Evolutionary conservation across 768 basidiomycete species (phyloP).

Genomic region (Amanita muscaria): DNA sequence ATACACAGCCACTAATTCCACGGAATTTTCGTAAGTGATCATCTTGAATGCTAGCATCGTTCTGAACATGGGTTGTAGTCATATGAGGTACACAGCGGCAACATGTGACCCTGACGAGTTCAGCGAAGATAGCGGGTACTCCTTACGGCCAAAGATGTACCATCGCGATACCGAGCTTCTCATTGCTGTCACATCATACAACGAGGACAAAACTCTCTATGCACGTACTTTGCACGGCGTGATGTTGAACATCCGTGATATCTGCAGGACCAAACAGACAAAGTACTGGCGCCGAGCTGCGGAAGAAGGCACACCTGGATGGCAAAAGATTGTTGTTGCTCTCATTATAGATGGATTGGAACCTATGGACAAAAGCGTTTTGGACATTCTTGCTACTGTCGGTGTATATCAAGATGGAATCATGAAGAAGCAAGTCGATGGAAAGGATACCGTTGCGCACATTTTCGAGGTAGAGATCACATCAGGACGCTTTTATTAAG

Average conservation of each 20-base stretch:
- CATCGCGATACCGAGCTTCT: slow-evolving; percentile 87
- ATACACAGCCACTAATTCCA: slow-evolving; percentile 63
- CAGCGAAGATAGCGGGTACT: slow-evolving; percentile 68
- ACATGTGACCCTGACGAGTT: slow-evolving; percentile 92
- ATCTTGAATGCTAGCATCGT: neutral
- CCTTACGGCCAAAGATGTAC: slow-evolving; percentile 76
- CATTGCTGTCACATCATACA: slow-evolving; percentile 91
- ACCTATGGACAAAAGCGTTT: slow-evolving; percentile 90
- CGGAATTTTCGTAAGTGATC: slow-evolving; percentile 79
- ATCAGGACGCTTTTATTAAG: too few species aligned
- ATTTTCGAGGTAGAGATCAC: slow-evolving; percentile 72
- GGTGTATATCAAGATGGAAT: slow-evolving; percentile 93
- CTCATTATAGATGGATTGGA: slow-evolving; percentile 91
- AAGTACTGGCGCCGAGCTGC: slow-evolving; percentile 83
- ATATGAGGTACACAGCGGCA: slow-evolving; percentile 92
- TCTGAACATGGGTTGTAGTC: slow-evolving; percentile 29
- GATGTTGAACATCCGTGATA: slow-evolving; percentile 97
- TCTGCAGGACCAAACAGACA: slow-evolving; percentile 91
- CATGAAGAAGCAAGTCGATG: slow-evolving; percentile 89
- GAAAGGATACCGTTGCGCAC: slow-evolving; percentile 84
- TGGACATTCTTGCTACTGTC: slow-evolving; percentile 82
- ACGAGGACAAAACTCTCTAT: slow-evolving; percentile 89
- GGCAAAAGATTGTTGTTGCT: slow-evolving; percentile 88
- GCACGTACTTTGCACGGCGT: slow-evolving; percentile 89
- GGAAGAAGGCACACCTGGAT: slow-evolving; percentile 77